Base-by-base conservation (phyloP, 306 rosid genomes). In the Pterocarpus santalinus region DNA sequence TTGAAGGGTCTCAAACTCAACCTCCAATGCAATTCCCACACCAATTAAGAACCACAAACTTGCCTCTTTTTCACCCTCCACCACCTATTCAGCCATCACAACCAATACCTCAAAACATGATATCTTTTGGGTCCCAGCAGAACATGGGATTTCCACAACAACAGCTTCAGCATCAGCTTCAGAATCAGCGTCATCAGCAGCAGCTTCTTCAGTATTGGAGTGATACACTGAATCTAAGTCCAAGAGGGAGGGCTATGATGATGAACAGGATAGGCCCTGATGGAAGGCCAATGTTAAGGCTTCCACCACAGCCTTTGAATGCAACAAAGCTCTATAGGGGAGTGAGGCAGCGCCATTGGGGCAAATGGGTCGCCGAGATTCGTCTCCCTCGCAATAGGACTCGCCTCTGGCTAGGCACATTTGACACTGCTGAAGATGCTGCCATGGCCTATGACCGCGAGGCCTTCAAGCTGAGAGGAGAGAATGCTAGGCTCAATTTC, bases 321-420 rank as follows among this genome's bases (percentile, higher is more conserved):
- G 72, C 94, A 0, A 94, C 91, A 0, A 94, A 88, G 86, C 96
- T 94, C 8, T 94, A 92, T 72, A 85, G 98, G 39, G 98, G 98
- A 81, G 98, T 94, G 73, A 88, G 98, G 84, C 98, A 94, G 73
- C 91, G 98, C 60, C 98, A 94, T 69, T 94, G 98, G 98, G 98
- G 98, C 0, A 94, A 92, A 90, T 94, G 98, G 98, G 98, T 94
- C 1, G 98, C 97, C 1, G 98, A 94, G 63, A 94, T 94, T 76
- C 95, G 98, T 63, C 93, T 94, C 8, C 98, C 98, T 80, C 90
- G 94, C 16, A 89, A 89, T 58, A 86, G 98, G 76, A 87, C 93
- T 61, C 92, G 97, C 8, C 94, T 94, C 46, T 94, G 98, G 98
- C 89, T 94, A 0, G 98, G 98, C 61, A 94, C 98, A 8, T 94